Conservation (phyloP, 192 early-diverging fungal species). For the Backusella australiensis region DNA sequence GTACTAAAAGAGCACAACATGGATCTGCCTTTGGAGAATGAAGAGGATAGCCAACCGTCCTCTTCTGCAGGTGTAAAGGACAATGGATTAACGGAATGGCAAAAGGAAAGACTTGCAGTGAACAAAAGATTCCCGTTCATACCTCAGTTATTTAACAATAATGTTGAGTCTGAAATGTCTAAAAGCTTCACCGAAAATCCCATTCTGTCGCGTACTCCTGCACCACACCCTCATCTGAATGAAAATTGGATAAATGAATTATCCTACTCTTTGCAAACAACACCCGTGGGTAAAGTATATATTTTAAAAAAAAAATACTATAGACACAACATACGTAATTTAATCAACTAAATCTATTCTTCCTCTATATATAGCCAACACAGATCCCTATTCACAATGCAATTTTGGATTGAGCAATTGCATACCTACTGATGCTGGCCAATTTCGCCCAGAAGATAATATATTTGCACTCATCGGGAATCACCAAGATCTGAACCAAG, state of each 20-base stretch:
- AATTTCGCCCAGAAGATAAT: conserved; percentile 8
- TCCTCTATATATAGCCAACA: background rate
- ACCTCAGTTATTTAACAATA: background rate
- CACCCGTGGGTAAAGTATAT: background rate
- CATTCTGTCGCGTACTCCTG: background rate
- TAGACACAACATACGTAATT: background rate
- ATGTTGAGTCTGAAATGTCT: background rate
- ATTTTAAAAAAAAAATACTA: background rate
- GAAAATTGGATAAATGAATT: conserved; percentile 27
- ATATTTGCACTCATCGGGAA: background rate
- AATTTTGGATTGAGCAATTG: background rate
- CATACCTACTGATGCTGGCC: background rate
- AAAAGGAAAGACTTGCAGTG: background rate
- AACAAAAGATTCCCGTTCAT: background rate
- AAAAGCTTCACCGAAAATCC: background rate
- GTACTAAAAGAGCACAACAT: background rate
- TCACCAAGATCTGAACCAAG: background rate
- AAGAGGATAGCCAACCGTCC: background rate
- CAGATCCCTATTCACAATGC: background rate
- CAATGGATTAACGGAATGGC: background rate
- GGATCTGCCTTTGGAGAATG: background rate
- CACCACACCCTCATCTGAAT: conserved; percentile 1
- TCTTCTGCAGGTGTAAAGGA: background rate
- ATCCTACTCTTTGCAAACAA: conserved; percentile 13
- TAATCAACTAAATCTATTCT: background rate